These are phyloP conservation scores for Didymella segeticola DNA, from an alignment of 2,329 filamentous ascomycete species.

Conservation along the genomic window DNA sequence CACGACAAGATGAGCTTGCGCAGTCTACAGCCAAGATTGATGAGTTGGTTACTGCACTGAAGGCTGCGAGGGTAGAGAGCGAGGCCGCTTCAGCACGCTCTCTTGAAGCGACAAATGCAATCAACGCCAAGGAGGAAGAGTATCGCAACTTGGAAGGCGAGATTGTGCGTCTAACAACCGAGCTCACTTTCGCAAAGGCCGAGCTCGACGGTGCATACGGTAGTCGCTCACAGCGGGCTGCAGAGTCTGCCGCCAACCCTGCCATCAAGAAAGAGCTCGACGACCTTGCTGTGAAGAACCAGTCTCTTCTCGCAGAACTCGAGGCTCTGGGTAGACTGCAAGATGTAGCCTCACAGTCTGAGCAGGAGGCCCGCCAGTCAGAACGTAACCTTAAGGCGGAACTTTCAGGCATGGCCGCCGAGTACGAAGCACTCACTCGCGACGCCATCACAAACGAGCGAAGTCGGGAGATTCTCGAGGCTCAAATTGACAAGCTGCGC, in stretches of 20 bases:
- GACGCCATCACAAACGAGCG: conserved; percentile 74
- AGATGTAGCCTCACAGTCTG: conserved; percentile 45
- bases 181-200: conserved; percentile 88
- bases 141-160: conserved; percentile 62
- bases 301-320: conserved; percentile 52
- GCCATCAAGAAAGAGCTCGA: conserved; percentile 67
- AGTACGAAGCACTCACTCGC: conserved; percentile 74
- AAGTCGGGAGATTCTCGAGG: conserved; percentile 70
- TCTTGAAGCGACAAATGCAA: conserved; percentile 34
- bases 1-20: conserved; percentile 46
- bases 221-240: conserved; percentile 70
- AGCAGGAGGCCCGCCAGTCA: conserved; percentile 46
- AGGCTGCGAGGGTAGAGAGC: conserved; percentile 37
- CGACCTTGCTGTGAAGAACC: conserved; percentile 56
- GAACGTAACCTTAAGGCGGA: conserved; percentile 66
- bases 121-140: conserved; percentile 46
- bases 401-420: conserved; percentile 69
- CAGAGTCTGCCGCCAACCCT: conserved; percentile 65
- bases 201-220: conserved; percentile 97
- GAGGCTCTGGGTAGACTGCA: conserved; percentile 51
- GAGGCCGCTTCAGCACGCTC: conserved; percentile 42
- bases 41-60: conserved; percentile 33
- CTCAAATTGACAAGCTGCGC: conserved; percentile 67
- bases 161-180: conserved; percentile 70
- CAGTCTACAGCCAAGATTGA: conserved; percentile 44